Conservation (phyloP, 495 filamentous ascomycete species). For the Penicillium odoratum region DNA sequence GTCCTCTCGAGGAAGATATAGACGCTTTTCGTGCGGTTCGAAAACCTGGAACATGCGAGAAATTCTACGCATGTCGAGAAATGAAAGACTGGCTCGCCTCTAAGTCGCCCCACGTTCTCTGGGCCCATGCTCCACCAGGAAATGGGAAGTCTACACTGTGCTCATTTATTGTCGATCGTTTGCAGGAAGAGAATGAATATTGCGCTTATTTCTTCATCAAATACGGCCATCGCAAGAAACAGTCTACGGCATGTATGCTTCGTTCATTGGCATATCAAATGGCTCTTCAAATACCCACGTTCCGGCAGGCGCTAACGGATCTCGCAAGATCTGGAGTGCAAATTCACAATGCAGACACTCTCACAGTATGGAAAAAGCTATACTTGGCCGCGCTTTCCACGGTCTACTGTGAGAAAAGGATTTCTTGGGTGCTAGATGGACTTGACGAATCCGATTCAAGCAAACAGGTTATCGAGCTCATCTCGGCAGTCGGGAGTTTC, state of each 20-base stretch:
- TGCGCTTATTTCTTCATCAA: constrained; percentile 8
- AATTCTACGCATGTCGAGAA: no score
- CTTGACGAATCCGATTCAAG: constrained; percentile 7
- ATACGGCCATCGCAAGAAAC: neutral
- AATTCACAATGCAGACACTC: constrained; percentile 1
- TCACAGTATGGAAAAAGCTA: constrained; percentile 6
- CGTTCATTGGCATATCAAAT: constrained; percentile 9
- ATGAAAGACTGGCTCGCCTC: no score
- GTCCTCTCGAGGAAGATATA: neutral
- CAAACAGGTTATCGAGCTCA: neutral
- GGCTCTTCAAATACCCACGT: neutral
- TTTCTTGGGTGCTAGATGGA: constrained; percentile 12
- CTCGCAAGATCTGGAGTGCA: neutral
- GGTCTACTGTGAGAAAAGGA: neutral
- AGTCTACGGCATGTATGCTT: neutral
- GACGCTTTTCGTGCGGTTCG: neutral
- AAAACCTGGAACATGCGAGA: constrained; percentile 2
- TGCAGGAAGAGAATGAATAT: neutral
- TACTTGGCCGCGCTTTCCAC: constrained; percentile 2
- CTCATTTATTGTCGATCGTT: constrained; percentile 1
- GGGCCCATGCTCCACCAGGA: constrained; percentile 4
- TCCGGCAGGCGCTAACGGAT: neutral
- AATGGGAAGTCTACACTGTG: constrained; percentile 12
- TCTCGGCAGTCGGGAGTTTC: neutral
- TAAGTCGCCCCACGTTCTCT: neutral